Evolutionary conservation across 1,284 basidiomycete genomes (phyloP), one percentile per base, ranked within the genome.

Genomic region (Pseudozyma tsukubaensis): DNA sequence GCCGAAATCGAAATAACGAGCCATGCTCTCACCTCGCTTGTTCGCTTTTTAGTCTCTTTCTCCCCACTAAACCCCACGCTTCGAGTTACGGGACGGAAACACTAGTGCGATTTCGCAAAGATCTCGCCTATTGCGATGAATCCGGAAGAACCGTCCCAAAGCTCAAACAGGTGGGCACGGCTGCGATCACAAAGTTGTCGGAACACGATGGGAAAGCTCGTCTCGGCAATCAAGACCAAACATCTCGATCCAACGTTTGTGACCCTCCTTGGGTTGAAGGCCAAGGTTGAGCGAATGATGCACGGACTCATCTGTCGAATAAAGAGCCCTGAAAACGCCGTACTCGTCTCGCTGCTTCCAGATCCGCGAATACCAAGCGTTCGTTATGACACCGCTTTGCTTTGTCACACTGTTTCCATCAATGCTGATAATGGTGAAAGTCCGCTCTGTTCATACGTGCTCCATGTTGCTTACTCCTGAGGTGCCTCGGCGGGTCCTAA

Each of bases 201-300:
- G 44, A 43, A 40, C 52, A 11, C 13, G 11, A 21, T 10, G 29
- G 14, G 14, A 6, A 6, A 8, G 18, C 4, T 18, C 9, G 13
- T 29, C 40, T 57, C 55, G 55, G 55, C 55, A 57, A 57, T 37
- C 47, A 40, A 57, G 37, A 57, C 55, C 55, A 57, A 57, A 49
- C 45, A 57, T 49, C 24, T 40, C 45, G 37, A 1, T 32, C n/a
- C n/a, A n/a, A n/a, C n/a, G n/a, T n/a, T n/a, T 14, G 32, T 29
- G 29, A 35, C 32, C 24, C 32, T 32, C 45, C 21, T 29, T 29
- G 45, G 21, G 24, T 3, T 16, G 45, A 47, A n/a, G 12, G 37
- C 37, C 8, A n/a, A n/a, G 8, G 37, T n/a, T n/a, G n/a, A n/a
- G n/a, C n/a, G n/a, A n/a, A 29, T 3, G 24, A 29, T 29, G 24